A percentile compares a stretch with the other conserved stretches of the same genome.
phyloP scores from a whole-genome alignment of 1,139 yeast species.

The Hyphopichia burtonii region DNA sequence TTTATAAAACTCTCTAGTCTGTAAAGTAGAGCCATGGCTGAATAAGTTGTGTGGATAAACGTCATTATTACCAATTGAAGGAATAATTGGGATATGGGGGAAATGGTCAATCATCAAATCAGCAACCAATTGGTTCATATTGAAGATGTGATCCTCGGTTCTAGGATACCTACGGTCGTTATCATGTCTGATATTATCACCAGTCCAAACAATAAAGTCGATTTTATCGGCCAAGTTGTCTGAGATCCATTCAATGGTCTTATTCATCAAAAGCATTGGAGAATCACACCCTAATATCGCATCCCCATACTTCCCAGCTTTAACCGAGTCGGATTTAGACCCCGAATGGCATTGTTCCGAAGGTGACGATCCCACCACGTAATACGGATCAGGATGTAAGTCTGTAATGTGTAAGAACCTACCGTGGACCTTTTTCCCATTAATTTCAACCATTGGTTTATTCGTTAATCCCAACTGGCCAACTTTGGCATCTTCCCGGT shows the following conservation, averaged over 20 bases:
- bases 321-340: slow-evolving; percentile 18
- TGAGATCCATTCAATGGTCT: slow-evolving; percentile 66
- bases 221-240: slow-evolving; percentile 67
- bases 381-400: slow-evolving; percentile 80
- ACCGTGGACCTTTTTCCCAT: slow-evolving; percentile 47
- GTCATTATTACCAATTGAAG: slow-evolving; percentile 82
- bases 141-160: slow-evolving; percentile 66
- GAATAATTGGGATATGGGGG: slow-evolving; percentile 52
- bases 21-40: slow-evolving; percentile 81
- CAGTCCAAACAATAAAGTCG: slow-evolving; percentile 88
- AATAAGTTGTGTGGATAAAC: slow-evolving; percentile 86
- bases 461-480: slow-evolving; percentile 32
- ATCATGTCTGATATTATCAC: slow-evolving; percentile 85
- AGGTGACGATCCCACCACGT: slow-evolving; percentile 50
- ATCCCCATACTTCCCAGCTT: slow-evolving; percentile 70
- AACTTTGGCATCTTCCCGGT: too few relatives aligned
- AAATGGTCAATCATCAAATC: slow-evolving; percentile 51
- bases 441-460: slow-evolving; percentile 20
- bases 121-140: slow-evolving; percentile 64
- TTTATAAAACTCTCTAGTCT: slow-evolving; percentile 70
- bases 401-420: slow-evolving; percentile 83
- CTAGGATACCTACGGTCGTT: slow-evolving; percentile 73
- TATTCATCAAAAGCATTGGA: slow-evolving; percentile 59
- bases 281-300: slow-evolving; percentile 74
- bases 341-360: slow-evolving; percentile 56